These are phyloP conservation scores for Verticillium tricorpus DNA, from an alignment of 2,329 filamentous ascomycete species.

Conservation along the genomic window DNA sequence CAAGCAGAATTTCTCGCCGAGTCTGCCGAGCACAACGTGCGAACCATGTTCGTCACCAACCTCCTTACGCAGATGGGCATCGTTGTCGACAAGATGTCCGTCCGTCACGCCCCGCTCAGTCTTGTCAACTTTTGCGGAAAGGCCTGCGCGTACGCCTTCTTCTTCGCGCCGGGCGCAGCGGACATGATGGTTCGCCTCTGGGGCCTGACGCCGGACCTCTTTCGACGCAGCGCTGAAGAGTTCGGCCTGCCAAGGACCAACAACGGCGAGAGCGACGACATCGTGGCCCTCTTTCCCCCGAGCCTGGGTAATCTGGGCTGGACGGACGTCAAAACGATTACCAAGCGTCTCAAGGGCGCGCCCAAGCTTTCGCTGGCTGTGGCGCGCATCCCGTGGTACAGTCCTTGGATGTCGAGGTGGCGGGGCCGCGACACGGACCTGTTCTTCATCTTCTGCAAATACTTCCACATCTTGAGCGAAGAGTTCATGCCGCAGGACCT, in stretches of 20 bases:
- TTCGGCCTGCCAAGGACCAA: constrained; percentile 58
- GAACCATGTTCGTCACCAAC: constrained; percentile 81
- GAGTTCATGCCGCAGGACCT: constrained; percentile 61
- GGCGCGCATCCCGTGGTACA: constrained; percentile 75
- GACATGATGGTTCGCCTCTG: constrained; percentile 81
- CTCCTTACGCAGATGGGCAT: constrained; percentile 78
- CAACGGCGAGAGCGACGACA: constrained; percentile 55
- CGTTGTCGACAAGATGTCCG: constrained; percentile 84
- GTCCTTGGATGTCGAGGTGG: constrained; percentile 82
- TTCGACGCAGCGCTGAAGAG: constrained; percentile 68
- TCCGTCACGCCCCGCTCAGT: constrained; percentile 61
- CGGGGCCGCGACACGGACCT: constrained; percentile 82
- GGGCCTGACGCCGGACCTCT: constrained; percentile 62
- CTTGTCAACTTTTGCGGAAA: constrained; percentile 85
- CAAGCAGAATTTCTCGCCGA: constrained; percentile 48
- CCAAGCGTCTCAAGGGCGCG: constrained; percentile 58
- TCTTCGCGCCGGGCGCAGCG: constrained; percentile 82
- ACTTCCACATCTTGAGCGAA: constrained; percentile 74
- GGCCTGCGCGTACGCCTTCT: constrained; percentile 88
- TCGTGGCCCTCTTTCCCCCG: constrained; percentile 67
- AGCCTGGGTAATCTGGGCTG: constrained; percentile 54
- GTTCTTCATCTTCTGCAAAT: constrained; percentile 87
- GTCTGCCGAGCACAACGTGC: constrained; percentile 83
- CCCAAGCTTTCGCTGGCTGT: constrained; percentile 63
- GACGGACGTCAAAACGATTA: constrained; percentile 45